A percentile compares a stretch with the other conserved stretches of the same genome.
Conservation (phyloP, 306 rosid genomes). For the Castanea crenata region DNA sequence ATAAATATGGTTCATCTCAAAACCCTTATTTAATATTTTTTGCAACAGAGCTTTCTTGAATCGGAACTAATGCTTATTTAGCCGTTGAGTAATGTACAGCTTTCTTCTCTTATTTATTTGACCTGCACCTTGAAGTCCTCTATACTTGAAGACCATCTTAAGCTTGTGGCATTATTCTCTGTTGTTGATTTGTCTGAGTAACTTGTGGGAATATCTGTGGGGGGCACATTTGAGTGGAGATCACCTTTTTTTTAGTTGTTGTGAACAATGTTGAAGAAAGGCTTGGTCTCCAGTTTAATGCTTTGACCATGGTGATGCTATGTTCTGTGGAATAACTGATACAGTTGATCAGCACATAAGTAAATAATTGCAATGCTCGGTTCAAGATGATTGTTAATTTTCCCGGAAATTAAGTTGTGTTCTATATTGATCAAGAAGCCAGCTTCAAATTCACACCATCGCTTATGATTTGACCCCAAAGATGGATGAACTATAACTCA, state of each 20-base stretch:
- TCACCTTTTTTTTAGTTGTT: too few species aligned
- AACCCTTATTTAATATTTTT: conserved; percentile 22
- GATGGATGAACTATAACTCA: background rate
- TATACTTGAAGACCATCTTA: too few species aligned
- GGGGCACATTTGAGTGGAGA: too few species aligned
- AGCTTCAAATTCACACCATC: background rate
- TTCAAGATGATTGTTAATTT: background rate
- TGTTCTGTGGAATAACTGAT: background rate
- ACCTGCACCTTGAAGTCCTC: too few species aligned
- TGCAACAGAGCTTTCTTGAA: background rate
- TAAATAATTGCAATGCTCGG: background rate
- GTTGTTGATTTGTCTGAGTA: too few species aligned
- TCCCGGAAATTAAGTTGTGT: background rate
- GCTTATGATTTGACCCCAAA: background rate
- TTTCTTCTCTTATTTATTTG: conserved; percentile 5
- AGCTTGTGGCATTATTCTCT: too few species aligned
- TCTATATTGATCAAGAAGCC: background rate
- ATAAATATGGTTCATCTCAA: conserved; percentile 51
- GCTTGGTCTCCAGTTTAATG: too few species aligned
- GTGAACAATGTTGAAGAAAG: too few species aligned
- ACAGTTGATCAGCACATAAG: background rate
- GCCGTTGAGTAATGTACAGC: conserved; percentile 5
- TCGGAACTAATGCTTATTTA: conserved; percentile 6
- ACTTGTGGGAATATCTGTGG: too few species aligned
- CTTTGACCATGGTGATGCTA: background rate